Base-by-base conservation (phyloP, 2,329 filamentous ascomycete genomes). In the Claviceps pusilla region DNA sequence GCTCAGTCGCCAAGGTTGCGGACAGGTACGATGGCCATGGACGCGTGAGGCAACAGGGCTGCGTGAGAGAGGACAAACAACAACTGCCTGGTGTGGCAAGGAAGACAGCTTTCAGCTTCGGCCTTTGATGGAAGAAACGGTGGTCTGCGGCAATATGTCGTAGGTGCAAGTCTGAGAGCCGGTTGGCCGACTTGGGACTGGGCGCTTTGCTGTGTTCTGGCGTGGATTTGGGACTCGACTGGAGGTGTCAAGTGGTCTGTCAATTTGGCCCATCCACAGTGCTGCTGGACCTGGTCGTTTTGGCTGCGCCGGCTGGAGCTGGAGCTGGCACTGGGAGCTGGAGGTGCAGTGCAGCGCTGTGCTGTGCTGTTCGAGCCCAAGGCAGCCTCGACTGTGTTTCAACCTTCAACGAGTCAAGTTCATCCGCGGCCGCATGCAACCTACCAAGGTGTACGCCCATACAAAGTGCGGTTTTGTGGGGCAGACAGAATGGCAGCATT, bases 1-100 rank as follows among this genome's bases (percentile, higher is more conserved):
- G 31, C 42, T 51, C 50, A 60, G 63, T 61, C 59, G 59, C 42
- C 19, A 28, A 12, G 24, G 7, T 46, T 54, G 39, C 48, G 41
- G 48, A 51, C 41, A 51, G 37, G n/a, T 11, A 47, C 19, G 48
- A 37, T 28, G 42, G 48, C 33, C 46, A 54, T 54, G 41, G 42
- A 54, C 48, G 43, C 53, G 48, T 41, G 41, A 54, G 43, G 24
- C 10, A 29, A 47, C 7, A 19, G 24, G 24, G 19, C 42, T 51
- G 24, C 24, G 35, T 33, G 24, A 31, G 7, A 39, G 24, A 4
- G 24, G 24, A 47, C 14, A 42, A 50, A 46, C 19, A 47, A 19
- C n/a, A 31, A 11, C 28, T 31, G 14, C 24, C n/a, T 6, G 24
- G 28, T 33, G 47, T 19, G 31, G 24, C 6, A 16, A 3, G 45